These are phyloP conservation scores for Talinum fruticosum DNA, from an alignment of 148 eudicot species.

Conservation along the genomic window DNA sequence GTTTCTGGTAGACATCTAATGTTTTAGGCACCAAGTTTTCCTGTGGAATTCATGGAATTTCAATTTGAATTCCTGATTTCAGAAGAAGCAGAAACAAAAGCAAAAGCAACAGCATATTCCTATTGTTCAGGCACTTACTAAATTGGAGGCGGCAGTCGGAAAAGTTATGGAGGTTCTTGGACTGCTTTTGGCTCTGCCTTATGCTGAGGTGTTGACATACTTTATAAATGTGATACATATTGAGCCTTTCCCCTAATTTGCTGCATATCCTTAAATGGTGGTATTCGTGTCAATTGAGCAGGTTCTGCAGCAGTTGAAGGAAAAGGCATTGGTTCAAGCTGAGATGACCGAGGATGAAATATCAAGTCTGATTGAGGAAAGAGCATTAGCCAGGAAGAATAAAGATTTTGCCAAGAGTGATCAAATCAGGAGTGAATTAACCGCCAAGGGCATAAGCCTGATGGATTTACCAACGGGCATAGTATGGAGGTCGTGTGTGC, in stretches of 20 bases:
- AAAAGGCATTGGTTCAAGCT: conserved; percentile 71
- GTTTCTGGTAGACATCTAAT: background rate
- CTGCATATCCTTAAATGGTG: background rate
- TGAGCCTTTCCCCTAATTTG: background rate
- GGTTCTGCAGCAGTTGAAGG: conserved; percentile 77
- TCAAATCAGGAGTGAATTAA: conserved; percentile 53
- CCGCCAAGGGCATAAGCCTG: conserved; percentile 62
- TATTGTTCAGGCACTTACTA: conserved; percentile 45
- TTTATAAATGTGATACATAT: background rate
- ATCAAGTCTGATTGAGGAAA: conserved; percentile 45
- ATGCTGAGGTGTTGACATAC: conserved; percentile 51
- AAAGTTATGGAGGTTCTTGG: conserved; percentile 67
- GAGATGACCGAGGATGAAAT: conserved; percentile 60
- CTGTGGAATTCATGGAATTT: background rate
- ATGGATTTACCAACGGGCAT: conserved; percentile 74
- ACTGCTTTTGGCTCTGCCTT: conserved; percentile 50
- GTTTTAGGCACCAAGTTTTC: background rate
- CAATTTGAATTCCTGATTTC: conserved; percentile 25
- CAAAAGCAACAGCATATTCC: conserved; percentile 45
- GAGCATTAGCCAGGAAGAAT: conserved; percentile 56
- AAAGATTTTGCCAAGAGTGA: conserved; percentile 70
- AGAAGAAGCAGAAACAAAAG: conserved; percentile 72
- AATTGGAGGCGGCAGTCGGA: conserved; percentile 45
- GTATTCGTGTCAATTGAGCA: conserved; percentile 21
- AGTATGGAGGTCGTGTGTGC: conserved; percentile 77